These are phyloP conservation scores for Zygosaccharomyces pseudobailii DNA, from an alignment of 1,139 yeast species.

Conservation along the genomic window DNA sequence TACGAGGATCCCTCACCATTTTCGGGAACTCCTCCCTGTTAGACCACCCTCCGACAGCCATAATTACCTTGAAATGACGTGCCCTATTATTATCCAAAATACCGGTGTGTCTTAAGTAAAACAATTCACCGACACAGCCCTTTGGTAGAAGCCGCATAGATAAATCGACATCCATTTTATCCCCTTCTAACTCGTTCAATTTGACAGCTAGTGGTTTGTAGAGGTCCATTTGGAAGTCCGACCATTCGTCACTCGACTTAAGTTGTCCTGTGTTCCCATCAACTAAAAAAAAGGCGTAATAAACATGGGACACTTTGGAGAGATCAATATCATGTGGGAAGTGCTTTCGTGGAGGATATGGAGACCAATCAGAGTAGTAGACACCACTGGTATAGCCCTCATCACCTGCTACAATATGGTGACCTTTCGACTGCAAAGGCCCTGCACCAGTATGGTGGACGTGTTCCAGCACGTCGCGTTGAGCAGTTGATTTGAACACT, in stretches of 20 bases:
- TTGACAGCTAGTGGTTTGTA: conserved; percentile 17
- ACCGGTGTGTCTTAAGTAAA: conserved; percentile 41
- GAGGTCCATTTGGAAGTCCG: conserved; percentile 51
- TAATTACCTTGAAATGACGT: conserved; percentile 51
- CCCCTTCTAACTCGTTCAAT: conserved; percentile 5
- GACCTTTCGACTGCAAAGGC: neutral
- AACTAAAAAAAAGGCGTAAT: conserved; percentile 71
- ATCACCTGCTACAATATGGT: neutral
- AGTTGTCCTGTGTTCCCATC: conserved; percentile 52
- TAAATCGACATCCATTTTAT: neutral
- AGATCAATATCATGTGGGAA: conserved; percentile 64
- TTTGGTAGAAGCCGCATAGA: conserved; percentile 18
- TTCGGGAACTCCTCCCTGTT: conserved; percentile 48
- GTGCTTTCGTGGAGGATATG: conserved; percentile 54
- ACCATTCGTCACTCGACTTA: conserved; percentile 58
- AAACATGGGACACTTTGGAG: conserved; percentile 55
- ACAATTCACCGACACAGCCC: conserved; percentile 58
- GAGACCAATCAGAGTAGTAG: conserved; percentile 66
- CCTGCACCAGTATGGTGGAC: conserved; percentile 1
- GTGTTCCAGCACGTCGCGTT: conserved; percentile 7
- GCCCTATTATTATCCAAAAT: conserved; percentile 23
- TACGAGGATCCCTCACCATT: conserved; percentile 39
- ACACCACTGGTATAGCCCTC: conserved; percentile 31
- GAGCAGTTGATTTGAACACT: conserved; percentile 9
- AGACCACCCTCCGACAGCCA: conserved; percentile 92